These are phyloP conservation scores for Colletotrichum gigasporum DNA, from an alignment of 2,329 filamentous ascomycete species.

Conservation along the genomic window DNA sequence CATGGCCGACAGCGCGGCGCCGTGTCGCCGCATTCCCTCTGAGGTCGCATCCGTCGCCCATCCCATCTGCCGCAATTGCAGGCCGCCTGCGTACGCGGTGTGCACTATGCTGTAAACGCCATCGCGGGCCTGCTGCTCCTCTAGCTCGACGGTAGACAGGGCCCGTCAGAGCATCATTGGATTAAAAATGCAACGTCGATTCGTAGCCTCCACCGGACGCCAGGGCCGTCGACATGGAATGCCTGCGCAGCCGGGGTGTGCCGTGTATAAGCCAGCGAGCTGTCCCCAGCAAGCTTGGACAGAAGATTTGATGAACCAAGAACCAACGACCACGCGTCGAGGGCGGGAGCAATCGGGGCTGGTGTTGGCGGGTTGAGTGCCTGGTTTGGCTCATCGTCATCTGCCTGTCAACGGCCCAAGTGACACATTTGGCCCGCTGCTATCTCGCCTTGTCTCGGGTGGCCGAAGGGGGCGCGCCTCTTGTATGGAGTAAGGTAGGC, in stretches of 20 bases:
- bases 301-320: conserved; percentile 18
- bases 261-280: not conserved
- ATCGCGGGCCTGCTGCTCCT: conserved; percentile 1
- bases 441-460: conserved; percentile 21
- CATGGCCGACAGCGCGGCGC: too few species aligned
- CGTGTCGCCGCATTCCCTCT: too few species aligned
- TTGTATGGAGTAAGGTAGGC: not conserved
- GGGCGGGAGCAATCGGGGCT: not conserved
- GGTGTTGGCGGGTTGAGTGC: not conserved
- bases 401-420: conserved; percentile 1
- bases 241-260: conserved; percentile 2
- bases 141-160: not conserved
- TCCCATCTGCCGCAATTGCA: conserved; percentile 2
- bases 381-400: conserved; percentile 13
- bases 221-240: conserved; percentile 3
- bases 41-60: not conserved
- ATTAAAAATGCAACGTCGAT: conserved; percentile 24
- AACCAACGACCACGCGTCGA: conserved; percentile 3
- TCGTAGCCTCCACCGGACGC: conserved; percentile 6
- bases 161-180: conserved; percentile 7
- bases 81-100: conserved; percentile 8
- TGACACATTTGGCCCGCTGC: not conserved
- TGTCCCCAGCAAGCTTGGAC: conserved; percentile 9
- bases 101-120: conserved; percentile 2
- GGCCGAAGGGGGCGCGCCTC: conserved; percentile 7